Conservation (phyloP, 2,329 filamentous ascomycete species). For the Colletotrichum sp. region DNA sequence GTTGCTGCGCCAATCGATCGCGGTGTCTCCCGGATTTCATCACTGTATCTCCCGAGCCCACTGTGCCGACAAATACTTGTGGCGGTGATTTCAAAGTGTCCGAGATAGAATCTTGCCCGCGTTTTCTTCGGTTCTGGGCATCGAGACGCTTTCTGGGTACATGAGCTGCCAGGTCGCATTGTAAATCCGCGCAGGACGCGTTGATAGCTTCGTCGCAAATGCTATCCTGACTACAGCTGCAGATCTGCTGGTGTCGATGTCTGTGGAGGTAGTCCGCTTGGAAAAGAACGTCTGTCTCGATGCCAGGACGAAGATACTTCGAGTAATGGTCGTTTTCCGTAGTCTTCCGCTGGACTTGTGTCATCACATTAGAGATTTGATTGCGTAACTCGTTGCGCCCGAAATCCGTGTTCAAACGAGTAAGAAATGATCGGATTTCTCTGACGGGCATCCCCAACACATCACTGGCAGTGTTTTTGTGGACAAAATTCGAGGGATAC, state of each 20-base stretch:
- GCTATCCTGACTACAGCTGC: no score
- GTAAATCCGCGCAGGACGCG: conserved; percentile 25
- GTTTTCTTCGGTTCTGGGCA: no score
- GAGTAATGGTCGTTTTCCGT: background rate
- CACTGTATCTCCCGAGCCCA: conserved; percentile 32
- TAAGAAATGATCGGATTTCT: conserved; percentile 31
- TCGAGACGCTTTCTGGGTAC: background rate
- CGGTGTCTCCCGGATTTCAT: conserved; percentile 27
- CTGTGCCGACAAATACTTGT: background rate
- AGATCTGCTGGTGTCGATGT: conserved; percentile 23
- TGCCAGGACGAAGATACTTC: conserved; percentile 30
- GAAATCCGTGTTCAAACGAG: background rate
- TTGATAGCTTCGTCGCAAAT: conserved; percentile 2
- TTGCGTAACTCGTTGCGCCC: conserved; percentile 14
- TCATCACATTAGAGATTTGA: background rate
- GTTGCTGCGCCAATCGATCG: background rate
- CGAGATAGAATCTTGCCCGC: no score
- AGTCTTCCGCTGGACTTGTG: background rate
- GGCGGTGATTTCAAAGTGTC: background rate
- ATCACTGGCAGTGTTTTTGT: conserved; percentile 29
- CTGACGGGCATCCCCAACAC: conserved; percentile 28
- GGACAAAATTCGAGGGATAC: no score
- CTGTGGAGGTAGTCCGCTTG: conserved; percentile 34
- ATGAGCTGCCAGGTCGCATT: conserved; percentile 23
- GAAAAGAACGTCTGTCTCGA: conserved; percentile 33